Conservation (phyloP, 345 rosid species). For the Isatis tinctoria region DNA sequence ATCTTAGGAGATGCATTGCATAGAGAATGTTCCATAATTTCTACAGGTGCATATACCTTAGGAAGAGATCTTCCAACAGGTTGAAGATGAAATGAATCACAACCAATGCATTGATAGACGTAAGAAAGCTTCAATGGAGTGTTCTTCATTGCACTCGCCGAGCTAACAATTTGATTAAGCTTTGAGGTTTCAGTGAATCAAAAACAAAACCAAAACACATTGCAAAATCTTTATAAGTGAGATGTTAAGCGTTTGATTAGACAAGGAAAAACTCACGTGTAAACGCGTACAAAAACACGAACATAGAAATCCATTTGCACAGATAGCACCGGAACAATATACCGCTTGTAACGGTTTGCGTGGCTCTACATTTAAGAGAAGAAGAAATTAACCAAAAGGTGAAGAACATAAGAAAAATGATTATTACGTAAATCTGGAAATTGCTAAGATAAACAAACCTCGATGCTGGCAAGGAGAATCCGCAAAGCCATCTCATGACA, state of each 20-base stretch:
- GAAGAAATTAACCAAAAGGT: background rate
- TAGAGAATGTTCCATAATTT: background rate
- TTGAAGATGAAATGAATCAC: slow-evolving; percentile 98
- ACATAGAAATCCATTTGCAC: slow-evolving; percentile 93
- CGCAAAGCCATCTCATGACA: slow-evolving; percentile 99
- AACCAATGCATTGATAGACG: slow-evolving; percentile 92
- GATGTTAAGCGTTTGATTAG: slow-evolving; percentile 9
- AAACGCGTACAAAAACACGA: slow-evolving; percentile 89
- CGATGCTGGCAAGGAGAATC: slow-evolving; percentile 91
- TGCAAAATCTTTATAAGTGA: background rate
- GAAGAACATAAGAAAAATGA: background rate
- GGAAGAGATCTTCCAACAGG: slow-evolving; percentile 76
- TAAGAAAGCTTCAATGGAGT: slow-evolving; percentile 97
- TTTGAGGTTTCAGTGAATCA: slow-evolving; percentile 16
- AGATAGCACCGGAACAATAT: slow-evolving; percentile 88
- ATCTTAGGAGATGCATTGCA: background rate
- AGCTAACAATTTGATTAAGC: slow-evolving; percentile 44
- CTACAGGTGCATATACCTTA: slow-evolving; percentile 48
- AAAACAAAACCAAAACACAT: background rate
- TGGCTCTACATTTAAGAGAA: slow-evolving; percentile 57
- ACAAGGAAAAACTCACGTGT: slow-evolving; percentile 56
- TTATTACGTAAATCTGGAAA: background rate
- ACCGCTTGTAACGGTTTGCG: slow-evolving; percentile 95
- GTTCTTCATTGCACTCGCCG: slow-evolving; percentile 94
- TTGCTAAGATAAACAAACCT: slow-evolving; percentile 44